Base-by-base conservation (phyloP, 2,329 filamentous ascomycete genomes). In the Diaporthe humulicola region DNA sequence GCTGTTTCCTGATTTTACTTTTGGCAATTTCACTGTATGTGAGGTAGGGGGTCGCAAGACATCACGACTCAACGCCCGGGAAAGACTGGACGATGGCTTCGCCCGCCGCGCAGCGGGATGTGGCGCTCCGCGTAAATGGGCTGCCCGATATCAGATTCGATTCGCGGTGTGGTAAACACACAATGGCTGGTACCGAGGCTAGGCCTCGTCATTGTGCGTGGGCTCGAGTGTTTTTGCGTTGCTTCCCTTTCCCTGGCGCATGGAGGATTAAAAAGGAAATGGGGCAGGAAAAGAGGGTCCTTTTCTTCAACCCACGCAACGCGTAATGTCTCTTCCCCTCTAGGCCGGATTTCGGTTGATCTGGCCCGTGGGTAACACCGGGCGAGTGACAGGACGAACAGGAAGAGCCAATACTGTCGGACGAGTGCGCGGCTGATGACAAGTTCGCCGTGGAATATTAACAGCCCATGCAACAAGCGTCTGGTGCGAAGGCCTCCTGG, bases 311-410 rank as follows among this genome's bases (percentile, higher is more conserved):
- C 50, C 36, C 54, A 52, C 70, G 45, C 17, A 36, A 73, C 74
- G 74, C 74, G 74, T 75, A 75, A 75, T 70, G 61, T 38, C 40
- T 56, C 64, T 52, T 28, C 74, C 12, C 8, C 42, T 38, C 57
- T 52, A 1, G 56, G 70, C 70, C 70, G 30, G 42, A 71, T 71
- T 45, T 71, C n/a, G 57, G 70, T 50, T 22, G 70, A 71, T 61
- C 70, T 52, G 54, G 33, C 54, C 69, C 48, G 30, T 19, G 45
- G 10, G 48, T 40, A 54, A 12, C 45, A 54, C 64, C 52, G 30
- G 30, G 22, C 45, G n/a, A 67, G 61, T 50, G 45, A 25, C 45
- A 54, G 22, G n/a, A 25, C n/a, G 15, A 6, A 17, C 45, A 28
- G n/a, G 64, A 52, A 15, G 33, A 22, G 4, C 1, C n/a, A 52